Conservation (phyloP, 768 basidiomycete species). For the Arthromyces matolae region DNA sequence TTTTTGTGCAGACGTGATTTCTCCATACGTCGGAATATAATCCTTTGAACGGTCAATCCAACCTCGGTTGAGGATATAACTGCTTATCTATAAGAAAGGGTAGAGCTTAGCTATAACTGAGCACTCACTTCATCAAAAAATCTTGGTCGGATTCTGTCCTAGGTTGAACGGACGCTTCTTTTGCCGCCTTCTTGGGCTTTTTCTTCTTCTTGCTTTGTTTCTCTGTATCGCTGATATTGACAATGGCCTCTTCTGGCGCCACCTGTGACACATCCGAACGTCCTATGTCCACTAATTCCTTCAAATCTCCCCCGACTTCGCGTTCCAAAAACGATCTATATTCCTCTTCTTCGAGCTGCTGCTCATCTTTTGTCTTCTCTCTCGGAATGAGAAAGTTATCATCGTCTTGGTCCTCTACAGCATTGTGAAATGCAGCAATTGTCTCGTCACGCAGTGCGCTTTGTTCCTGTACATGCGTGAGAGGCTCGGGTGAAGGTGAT, state of each 20-base stretch:
- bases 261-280: no score
- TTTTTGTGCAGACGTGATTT: slow-evolving; percentile 53
- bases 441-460: slow-evolving; percentile 72
- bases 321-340: slow-evolving; percentile 79
- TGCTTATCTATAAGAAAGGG: slow-evolving; percentile 25
- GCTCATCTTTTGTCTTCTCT: slow-evolving; percentile 76
- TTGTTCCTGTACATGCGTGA: slow-evolving; percentile 73
- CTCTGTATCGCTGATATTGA: slow-evolving; percentile 26
- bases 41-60: slow-evolving; percentile 84
- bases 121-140: slow-evolving; percentile 82
- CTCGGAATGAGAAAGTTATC: slow-evolving; percentile 68
- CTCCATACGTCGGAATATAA: slow-evolving; percentile 81
- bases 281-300: slow-evolving; percentile 58
- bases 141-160: slow-evolving; percentile 76
- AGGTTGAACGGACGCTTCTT: slow-evolving; percentile 26
- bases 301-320: slow-evolving; percentile 75
- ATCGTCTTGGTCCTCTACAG: slow-evolving; percentile 32
- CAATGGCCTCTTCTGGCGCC: slow-evolving; percentile 21
- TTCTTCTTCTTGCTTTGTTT: slow-evolving; percentile 47
- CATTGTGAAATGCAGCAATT: slow-evolving; percentile 73
- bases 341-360: slow-evolving; percentile 76
- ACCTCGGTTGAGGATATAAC: slow-evolving; percentile 95
- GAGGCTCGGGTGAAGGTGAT: slow-evolving; percentile 54
- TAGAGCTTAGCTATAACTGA: slow-evolving; percentile 1
- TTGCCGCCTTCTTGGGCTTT: slow-evolving; percentile 32